Conservation (phyloP, 2,329 filamentous ascomycete species). For the Macrophomina phaseolina region DNA sequence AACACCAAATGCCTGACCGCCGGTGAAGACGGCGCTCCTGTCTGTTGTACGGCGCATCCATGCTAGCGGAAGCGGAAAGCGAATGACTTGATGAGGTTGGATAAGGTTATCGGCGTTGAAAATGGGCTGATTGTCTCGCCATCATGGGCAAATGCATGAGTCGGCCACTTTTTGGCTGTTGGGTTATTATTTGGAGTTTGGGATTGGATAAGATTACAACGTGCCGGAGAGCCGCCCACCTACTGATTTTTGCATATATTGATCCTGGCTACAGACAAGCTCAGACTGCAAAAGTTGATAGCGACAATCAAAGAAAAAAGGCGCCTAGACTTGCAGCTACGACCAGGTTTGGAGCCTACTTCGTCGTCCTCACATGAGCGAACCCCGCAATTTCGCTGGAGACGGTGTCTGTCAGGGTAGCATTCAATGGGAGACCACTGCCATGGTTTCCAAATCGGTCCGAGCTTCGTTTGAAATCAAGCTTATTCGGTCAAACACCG, state of each 20-base stretch:
- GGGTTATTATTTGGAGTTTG: background rate
- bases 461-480: too few species aligned
- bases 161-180: background rate
- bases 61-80: background rate
- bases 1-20: conserved; percentile 46
- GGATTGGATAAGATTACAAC: background rate
- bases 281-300: background rate
- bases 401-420: too few species aligned
- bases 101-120: conserved; percentile 3
- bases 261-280: background rate
- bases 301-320: background rate
- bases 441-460: too few species aligned
- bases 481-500: too few species aligned
- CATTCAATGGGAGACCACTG: too few species aligned
- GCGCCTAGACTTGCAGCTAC: background rate
- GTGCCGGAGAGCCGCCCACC: background rate
- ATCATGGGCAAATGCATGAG: background rate
- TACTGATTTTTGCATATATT: background rate
- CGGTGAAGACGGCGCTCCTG: background rate
- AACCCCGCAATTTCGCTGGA: too few species aligned
- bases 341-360: background rate
- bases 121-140: background rate
- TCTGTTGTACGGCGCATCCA: conserved; percentile 36
- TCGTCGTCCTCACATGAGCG: too few species aligned
- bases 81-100: conserved; percentile 8